Percentiles rank a stretch among this genome's conserved stretches.
These are phyloP conservation scores for Pogostemon cablin DNA, from an alignment of 257 asterid genomes.

Conservation along the genomic window DNA sequence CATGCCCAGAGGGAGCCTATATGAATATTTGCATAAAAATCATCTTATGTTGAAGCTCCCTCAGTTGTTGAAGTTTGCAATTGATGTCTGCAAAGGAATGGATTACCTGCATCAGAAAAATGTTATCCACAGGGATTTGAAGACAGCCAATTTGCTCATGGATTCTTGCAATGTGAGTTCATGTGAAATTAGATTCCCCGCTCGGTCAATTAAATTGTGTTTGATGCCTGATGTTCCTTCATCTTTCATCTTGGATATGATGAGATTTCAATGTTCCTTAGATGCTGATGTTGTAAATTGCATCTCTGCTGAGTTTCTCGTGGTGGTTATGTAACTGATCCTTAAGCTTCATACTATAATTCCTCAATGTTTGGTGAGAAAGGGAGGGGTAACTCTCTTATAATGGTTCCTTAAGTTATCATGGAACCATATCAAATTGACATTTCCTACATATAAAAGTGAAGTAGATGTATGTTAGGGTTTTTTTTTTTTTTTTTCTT, in stretches of 20 bases:
- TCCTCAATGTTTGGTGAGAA: background rate
- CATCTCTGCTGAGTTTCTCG: background rate
- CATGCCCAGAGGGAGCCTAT: slow-evolving; percentile 89
- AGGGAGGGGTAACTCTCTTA: no score
- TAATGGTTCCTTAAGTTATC: no score
- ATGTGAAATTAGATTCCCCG: background rate
- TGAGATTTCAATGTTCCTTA: slow-evolving; percentile 4
- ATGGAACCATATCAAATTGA: no score
- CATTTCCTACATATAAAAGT: no score
- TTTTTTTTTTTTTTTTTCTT: no score
- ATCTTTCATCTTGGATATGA: background rate
- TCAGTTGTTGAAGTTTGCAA: slow-evolving; percentile 70
- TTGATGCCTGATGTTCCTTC: slow-evolving; percentile 13
- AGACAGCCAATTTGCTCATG: slow-evolving; percentile 88
- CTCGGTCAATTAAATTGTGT: slow-evolving; percentile 8
- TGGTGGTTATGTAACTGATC: slow-evolving; percentile 4
- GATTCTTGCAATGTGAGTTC: slow-evolving; percentile 62
- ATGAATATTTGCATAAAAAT: slow-evolving; percentile 72
- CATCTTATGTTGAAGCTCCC: slow-evolving; percentile 60
- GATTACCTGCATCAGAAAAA: slow-evolving; percentile 81
- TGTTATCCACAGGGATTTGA: slow-evolving; percentile 87
- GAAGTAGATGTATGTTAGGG: no score
- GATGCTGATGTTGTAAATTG: background rate
- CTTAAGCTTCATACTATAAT: slow-evolving; percentile 14
- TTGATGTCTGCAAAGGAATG: slow-evolving; percentile 94